phyloP scores from a whole-genome alignment of 257 asterid genomes.

The Solanum chilense region DNA sequence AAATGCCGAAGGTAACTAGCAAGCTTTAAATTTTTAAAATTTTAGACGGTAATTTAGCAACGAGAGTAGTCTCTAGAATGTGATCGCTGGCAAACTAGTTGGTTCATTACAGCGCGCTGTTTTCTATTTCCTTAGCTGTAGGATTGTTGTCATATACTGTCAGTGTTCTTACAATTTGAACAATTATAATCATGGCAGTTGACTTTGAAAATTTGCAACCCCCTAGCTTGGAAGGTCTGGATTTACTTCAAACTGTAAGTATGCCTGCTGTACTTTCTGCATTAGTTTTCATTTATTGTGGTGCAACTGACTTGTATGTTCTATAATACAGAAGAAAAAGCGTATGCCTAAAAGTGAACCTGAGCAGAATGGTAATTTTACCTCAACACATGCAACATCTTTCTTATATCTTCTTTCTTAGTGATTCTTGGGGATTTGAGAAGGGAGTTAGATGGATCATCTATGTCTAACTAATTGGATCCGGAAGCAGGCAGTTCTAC shows the following conservation, averaged over 20 bases:
- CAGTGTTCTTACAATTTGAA: neutral
- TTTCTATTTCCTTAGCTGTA: neutral
- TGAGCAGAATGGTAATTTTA: constrained; percentile 51
- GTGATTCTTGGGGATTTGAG: neutral
- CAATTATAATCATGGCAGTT: constrained; percentile 32
- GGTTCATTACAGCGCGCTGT: neutral
- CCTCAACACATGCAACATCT: neutral
- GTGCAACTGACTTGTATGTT: neutral
- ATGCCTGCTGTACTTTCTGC: neutral
- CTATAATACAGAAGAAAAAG: constrained; percentile 46
- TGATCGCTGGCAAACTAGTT: neutral
- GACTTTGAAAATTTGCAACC: constrained; percentile 72
- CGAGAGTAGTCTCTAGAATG: neutral
- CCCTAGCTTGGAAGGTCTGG: constrained; percentile 83
- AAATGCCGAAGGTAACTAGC: constrained; percentile 45
- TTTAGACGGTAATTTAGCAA: neutral
- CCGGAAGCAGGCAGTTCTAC: constrained; percentile 38
- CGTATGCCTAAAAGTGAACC: constrained; percentile 33
- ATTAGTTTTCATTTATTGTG: neutral
- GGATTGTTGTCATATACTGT: neutral
- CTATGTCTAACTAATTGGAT: constrained; percentile 14
- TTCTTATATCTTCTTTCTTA: neutral
- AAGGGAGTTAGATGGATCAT: neutral
- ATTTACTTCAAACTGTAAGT: constrained; percentile 66
- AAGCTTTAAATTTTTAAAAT: neutral